A percentile compares a stretch with the other conserved stretches of the same genome.
Evolutionary conservation across 805 yeast genomes (phyloP).

Genomic region (Millerozyma miso): DNA sequence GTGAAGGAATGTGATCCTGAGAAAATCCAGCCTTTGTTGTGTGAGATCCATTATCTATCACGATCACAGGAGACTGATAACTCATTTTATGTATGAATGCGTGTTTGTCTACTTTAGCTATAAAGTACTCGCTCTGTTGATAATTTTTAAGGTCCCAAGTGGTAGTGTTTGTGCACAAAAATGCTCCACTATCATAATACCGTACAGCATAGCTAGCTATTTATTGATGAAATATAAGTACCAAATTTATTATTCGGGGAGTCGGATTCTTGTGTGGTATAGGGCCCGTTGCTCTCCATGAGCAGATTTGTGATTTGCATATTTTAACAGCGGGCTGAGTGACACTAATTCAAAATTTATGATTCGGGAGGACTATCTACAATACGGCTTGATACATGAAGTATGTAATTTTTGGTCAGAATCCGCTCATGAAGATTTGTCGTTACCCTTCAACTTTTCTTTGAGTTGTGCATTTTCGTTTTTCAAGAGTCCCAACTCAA

Average conservation of each 20-base stretch:
- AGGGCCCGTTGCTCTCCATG: no score
- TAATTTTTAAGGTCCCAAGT: not conserved
- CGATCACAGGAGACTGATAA: conserved; percentile 49
- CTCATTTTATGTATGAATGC: conserved; percentile 10
- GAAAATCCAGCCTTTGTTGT: conserved; percentile 70
- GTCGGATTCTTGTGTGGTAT: no score
- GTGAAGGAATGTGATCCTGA: conserved; percentile 56
- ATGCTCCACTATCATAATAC: not conserved
- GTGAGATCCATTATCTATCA: conserved; percentile 64
- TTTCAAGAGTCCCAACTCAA: conserved; percentile 61
- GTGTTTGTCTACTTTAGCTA: not conserved
- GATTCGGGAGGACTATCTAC: no score
- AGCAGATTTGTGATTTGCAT: no score
- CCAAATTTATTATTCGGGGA: no score
- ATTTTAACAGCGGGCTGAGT: no score
- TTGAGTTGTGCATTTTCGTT: conserved; percentile 15
- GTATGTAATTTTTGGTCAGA: no score
- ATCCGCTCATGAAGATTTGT: conserved; percentile 2
- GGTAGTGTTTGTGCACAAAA: not conserved
- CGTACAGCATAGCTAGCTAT: no score
- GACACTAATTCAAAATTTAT: no score
- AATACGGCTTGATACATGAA: no score
- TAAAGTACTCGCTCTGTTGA: not conserved
- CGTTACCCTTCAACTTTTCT: conserved; percentile 7
- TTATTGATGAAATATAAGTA: no score